These are phyloP conservation scores for Pyrus betulifolia DNA, from an alignment of 306 rosid species.

Conservation along the genomic window DNA sequence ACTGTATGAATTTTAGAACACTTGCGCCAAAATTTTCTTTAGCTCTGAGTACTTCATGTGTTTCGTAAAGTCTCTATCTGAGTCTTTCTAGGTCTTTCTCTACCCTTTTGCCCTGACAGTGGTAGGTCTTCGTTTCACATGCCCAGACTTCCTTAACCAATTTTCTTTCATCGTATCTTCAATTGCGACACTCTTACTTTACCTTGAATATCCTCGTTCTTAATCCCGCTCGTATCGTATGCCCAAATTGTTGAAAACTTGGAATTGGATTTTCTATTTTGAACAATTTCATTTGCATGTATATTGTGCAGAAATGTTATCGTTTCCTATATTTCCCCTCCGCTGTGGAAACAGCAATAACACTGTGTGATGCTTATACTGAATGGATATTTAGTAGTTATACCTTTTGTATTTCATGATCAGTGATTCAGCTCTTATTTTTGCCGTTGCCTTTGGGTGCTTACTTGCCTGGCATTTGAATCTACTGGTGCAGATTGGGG, in stretches of 20 bases:
- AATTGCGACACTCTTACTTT: no score
- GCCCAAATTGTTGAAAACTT: neutral
- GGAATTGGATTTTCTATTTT: neutral
- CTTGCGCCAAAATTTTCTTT: no score
- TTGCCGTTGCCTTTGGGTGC: neutral
- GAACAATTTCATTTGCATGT: neutral
- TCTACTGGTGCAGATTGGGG: constrained; percentile 54
- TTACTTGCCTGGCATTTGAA: neutral
- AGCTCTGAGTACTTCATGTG: no score
- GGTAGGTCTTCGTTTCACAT: no score
- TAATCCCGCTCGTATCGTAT: no score
- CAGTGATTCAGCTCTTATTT: neutral
- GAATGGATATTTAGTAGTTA: neutral
- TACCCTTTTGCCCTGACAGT: no score
- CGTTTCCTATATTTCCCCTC: neutral
- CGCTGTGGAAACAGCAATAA: neutral
- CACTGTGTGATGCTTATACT: neutral
- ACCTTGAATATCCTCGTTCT: no score
- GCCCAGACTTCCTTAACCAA: no score
- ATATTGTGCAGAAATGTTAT: neutral
- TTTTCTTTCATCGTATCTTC: no score
- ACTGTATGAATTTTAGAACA: no score
- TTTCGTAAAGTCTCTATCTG: no score
- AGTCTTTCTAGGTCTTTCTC: no score
- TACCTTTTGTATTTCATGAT: neutral